These are phyloP conservation scores for Aspergillus taichungensis DNA, from an alignment of 495 filamentous ascomycete species.

Conservation along the genomic window DNA sequence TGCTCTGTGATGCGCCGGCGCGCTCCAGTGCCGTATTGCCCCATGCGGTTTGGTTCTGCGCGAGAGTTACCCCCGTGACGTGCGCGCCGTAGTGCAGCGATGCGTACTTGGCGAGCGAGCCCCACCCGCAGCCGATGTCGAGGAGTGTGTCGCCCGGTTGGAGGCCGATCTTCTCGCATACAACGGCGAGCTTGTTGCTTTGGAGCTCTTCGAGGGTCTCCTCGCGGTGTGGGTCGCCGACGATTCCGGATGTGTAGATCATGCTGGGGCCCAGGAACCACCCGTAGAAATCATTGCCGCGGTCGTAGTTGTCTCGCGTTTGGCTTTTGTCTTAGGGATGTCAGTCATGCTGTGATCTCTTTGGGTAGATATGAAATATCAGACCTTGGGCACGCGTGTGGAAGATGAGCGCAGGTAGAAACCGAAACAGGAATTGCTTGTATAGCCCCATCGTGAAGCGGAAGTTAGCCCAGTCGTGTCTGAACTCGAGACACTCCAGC, in stretches of 20 bases:
- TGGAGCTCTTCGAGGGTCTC: slow-evolving; percentile 78
- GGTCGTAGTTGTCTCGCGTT: slow-evolving; percentile 80
- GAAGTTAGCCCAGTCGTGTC: slow-evolving; percentile 85
- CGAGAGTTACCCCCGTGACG: slow-evolving; percentile 72
- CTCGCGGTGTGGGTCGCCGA: slow-evolving; percentile 64
- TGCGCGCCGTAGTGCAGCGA: slow-evolving; percentile 69
- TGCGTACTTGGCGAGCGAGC: slow-evolving; percentile 73
- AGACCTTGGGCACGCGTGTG: slow-evolving; percentile 58
- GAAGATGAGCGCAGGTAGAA: slow-evolving; percentile 69
- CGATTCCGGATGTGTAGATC: slow-evolving; percentile 82
- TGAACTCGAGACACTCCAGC: slow-evolving; percentile 71
- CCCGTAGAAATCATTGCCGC: slow-evolving; percentile 80
- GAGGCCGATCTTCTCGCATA: slow-evolving; percentile 77
- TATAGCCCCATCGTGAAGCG: slow-evolving; percentile 63
- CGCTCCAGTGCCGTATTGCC: slow-evolving; percentile 52
- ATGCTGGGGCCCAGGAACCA: slow-evolving; percentile 88
- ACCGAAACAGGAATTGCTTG: slow-evolving; percentile 61
- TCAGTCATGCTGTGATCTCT: too few species aligned
- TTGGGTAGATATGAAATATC: too few species aligned
- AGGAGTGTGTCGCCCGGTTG: slow-evolving; percentile 63
- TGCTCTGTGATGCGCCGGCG: slow-evolving; percentile 47
- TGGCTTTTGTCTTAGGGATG: slow-evolving; percentile 61
- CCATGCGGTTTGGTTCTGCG: slow-evolving; percentile 73
- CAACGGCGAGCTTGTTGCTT: slow-evolving; percentile 79
- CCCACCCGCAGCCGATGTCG: slow-evolving; percentile 85